These are phyloP conservation scores for Schizothecium vesticola DNA, from an alignment of 495 filamentous ascomycete genomes.

Conservation along the genomic window DNA sequence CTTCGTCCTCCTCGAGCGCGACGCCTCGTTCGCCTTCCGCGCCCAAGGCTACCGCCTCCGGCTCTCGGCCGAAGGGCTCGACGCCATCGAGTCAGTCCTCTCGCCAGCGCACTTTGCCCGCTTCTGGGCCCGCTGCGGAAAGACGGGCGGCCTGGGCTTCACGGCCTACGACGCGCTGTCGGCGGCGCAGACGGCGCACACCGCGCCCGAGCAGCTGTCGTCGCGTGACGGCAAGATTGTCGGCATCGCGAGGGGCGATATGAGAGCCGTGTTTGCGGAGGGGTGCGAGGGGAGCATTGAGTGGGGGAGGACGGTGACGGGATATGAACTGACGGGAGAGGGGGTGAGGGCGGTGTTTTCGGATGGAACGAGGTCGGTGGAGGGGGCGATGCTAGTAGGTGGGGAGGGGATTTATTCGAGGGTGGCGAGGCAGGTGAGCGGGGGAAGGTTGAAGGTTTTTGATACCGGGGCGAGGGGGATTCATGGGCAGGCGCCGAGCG, in stretches of 20 bases:
- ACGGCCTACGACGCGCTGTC: conserved; percentile 41
- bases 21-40: conserved; percentile 44
- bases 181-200: conserved; percentile 26
- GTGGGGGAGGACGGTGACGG: conserved; percentile 43
- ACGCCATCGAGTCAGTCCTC: conserved; percentile 49
- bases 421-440: conserved; percentile 46
- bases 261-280: conserved; percentile 42
- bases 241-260: conserved; percentile 47
- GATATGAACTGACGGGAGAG: conserved; percentile 40
- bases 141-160: conserved; percentile 45
- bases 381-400: conserved; percentile 45
- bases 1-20: conserved; percentile 49
- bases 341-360: conserved; percentile 45
- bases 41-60: conserved; percentile 53
- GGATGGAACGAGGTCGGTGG: conserved; percentile 46
- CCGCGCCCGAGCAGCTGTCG: conserved; percentile 19
- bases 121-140: conserved; percentile 52
- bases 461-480: conserved; percentile 52
- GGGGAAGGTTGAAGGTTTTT: conserved; percentile 45
- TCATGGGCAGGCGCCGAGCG: conserved; percentile 50
- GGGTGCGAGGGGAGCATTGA: conserved; percentile 43
- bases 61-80: conserved; percentile 45
- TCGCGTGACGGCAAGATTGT: conserved; percentile 47
- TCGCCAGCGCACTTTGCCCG: conserved; percentile 36
- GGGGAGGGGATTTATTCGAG: conserved; percentile 50